Conservation (phyloP, 495 filamentous ascomycete species). For the Daldinia loculata region DNA sequence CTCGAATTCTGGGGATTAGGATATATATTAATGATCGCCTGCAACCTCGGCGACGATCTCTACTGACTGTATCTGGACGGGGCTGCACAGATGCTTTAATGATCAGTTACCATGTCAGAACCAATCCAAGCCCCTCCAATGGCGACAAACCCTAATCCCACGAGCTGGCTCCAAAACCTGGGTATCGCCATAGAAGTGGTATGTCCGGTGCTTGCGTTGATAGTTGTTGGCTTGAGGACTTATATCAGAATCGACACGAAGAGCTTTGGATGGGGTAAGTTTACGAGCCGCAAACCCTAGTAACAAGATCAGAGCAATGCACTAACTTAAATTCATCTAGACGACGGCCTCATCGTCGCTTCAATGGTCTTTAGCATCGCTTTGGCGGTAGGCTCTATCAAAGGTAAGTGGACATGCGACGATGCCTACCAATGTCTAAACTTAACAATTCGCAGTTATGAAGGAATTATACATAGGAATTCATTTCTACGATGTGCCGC, state of each 20-base stretch:
- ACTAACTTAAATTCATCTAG: not conserved
- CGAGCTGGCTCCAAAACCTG: constrained; percentile 38
- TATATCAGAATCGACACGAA: constrained; percentile 37
- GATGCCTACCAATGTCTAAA: not conserved
- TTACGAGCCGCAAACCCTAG: not conserved
- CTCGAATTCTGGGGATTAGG: constrained; percentile 2
- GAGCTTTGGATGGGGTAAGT: constrained; percentile 40
- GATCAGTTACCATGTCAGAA: constrained; percentile 31
- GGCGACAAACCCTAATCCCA: constrained; percentile 28
- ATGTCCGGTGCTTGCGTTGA: constrained; percentile 29
- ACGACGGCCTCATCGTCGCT: not conserved
- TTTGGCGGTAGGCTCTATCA: not conserved
- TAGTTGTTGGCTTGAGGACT: constrained; percentile 31
- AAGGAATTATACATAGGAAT: constrained; percentile 50
- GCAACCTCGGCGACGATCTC: constrained; percentile 32
- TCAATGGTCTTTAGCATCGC: not conserved
- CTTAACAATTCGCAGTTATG: not conserved
- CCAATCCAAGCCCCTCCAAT: not conserved
- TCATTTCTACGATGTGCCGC: constrained; percentile 51
- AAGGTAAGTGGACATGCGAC: not conserved
- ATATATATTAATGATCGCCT: constrained; percentile 30
- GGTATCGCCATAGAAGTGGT: constrained; percentile 37
- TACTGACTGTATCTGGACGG: constrained; percentile 6
- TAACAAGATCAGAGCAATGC: not conserved
- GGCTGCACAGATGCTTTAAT: not conserved